Conservation (phyloP, 2,329 filamentous ascomycete genomes). For the Saccharata proteae region DNA sequence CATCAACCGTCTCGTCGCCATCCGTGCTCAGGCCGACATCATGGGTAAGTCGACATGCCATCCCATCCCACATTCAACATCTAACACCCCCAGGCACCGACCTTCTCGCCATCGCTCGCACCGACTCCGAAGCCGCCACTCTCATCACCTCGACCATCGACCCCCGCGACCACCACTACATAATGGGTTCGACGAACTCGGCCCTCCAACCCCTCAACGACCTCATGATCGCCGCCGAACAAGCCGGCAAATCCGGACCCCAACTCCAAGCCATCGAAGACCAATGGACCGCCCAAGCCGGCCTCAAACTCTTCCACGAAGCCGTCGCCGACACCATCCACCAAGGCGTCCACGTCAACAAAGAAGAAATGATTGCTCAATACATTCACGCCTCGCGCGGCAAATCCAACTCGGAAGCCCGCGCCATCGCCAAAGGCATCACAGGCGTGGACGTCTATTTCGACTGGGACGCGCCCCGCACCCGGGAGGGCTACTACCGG, state of each 20-base stretch:
- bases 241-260: conserved; percentile 64
- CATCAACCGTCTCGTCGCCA: conserved; percentile 93
- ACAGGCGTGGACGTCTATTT: conserved; percentile 77
- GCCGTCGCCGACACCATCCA: conserved; percentile 77
- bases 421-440: conserved; percentile 64
- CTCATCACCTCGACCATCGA: conserved; percentile 96
- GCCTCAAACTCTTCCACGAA: conserved; percentile 80
- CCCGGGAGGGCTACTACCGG: conserved; percentile 89
- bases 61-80: no score
- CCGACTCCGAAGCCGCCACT: conserved; percentile 94
- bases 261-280: conserved; percentile 89
- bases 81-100: conserved; percentile 49
- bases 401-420: conserved; percentile 74
- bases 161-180: conserved; percentile 86
- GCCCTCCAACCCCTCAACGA: conserved; percentile 74
- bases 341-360: conserved; percentile 53
- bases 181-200: conserved; percentile 80
- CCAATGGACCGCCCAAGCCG: conserved; percentile 66
- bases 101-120: conserved; percentile 82
- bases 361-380: conserved; percentile 51
- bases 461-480: conserved; percentile 90
- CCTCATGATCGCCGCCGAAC: conserved; percentile 79
- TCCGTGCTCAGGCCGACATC: conserved; percentile 94
- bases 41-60: conserved; percentile 60
- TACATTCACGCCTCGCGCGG: conserved; percentile 61